phyloP scores from a whole-genome alignment of 768 basidiomycete species.

The Naganishia antarctica region DNA sequence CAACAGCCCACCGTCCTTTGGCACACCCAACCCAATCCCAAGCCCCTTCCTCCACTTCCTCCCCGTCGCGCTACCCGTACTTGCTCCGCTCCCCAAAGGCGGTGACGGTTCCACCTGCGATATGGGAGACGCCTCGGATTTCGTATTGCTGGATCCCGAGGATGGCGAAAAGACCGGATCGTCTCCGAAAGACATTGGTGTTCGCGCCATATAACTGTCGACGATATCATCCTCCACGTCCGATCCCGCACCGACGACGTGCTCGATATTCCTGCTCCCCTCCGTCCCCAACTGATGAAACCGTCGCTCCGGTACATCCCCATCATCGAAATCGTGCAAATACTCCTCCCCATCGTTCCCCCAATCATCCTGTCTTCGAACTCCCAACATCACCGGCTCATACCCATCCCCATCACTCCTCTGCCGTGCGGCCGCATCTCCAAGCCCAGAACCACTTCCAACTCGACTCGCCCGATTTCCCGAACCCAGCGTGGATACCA shows the following conservation, averaged over 20 bases:
- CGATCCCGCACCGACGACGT: background rate
- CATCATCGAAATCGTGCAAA: background rate
- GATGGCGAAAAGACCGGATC: background rate
- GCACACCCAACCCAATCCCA: constrained; percentile 10
- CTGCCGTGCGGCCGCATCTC: background rate
- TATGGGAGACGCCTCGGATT: background rate
- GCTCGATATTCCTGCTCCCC: background rate
- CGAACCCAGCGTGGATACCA: background rate
- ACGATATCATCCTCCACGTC: constrained; percentile 12
- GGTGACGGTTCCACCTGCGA: background rate
- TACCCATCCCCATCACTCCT: background rate
- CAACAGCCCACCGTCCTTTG: background rate
- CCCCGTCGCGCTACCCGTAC: background rate
- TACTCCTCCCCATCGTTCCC: constrained; percentile 1
- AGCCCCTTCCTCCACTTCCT: background rate
- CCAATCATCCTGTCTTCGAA: background rate
- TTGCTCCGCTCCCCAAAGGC: background rate
- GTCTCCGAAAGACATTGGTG: background rate
- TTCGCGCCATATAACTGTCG: constrained; percentile 8
- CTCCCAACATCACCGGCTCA: background rate
- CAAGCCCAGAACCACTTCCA: background rate
- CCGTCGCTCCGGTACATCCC: background rate
- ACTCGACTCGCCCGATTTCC: background rate
- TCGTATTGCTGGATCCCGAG: background rate
- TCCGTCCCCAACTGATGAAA: background rate